phyloP scores from a whole-genome alignment of 208 protist genomes.

The Wallacemonas sp. region DNA sequence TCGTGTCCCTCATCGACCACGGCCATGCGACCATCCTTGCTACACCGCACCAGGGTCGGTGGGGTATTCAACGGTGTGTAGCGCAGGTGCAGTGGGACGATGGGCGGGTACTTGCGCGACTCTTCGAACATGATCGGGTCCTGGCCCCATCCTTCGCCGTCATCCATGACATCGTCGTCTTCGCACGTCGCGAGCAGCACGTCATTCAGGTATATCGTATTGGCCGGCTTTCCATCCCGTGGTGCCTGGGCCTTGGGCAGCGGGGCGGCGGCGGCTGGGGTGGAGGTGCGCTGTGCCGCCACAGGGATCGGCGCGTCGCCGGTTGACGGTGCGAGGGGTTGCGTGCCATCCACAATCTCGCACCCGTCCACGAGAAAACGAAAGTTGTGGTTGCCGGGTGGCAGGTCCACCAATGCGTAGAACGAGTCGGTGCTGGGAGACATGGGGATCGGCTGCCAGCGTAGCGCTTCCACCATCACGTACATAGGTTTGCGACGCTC shows the following conservation, averaged over 20 bases:
- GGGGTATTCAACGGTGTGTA: slow-evolving; percentile 92
- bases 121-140: slow-evolving; percentile 83
- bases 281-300: slow-evolving; percentile 7
- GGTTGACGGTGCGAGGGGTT: slow-evolving; percentile 45
- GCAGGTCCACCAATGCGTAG: slow-evolving; percentile 80
- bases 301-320: slow-evolving; percentile 8
- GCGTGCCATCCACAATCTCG: slow-evolving; percentile 72
- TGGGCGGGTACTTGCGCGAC: slow-evolving; percentile 84
- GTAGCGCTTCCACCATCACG: slow-evolving; percentile 63
- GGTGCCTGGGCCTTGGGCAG: slow-evolving; percentile 27
- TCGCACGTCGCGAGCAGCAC: slow-evolving; percentile 64
- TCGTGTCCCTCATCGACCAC: slow-evolving; percentile 39
- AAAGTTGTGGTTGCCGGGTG: slow-evolving; percentile 75
- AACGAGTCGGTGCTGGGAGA: slow-evolving; percentile 82
- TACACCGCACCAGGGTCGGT: slow-evolving; percentile 82
- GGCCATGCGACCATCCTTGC: slow-evolving; percentile 49
- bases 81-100: slow-evolving; percentile 87
- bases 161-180: slow-evolving; percentile 82
- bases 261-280: slow-evolving; percentile 9
- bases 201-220: slow-evolving; percentile 72
- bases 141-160: slow-evolving; percentile 79
- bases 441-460: slow-evolving; percentile 78
- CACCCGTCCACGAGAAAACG: slow-evolving; percentile 72
- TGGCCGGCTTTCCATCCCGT: slow-evolving; percentile 57
- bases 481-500: slow-evolving; percentile 37